These are phyloP conservation scores for Gyrodon lividus DNA, from an alignment of 768 basidiomycete genomes.

Conservation along the genomic window DNA sequence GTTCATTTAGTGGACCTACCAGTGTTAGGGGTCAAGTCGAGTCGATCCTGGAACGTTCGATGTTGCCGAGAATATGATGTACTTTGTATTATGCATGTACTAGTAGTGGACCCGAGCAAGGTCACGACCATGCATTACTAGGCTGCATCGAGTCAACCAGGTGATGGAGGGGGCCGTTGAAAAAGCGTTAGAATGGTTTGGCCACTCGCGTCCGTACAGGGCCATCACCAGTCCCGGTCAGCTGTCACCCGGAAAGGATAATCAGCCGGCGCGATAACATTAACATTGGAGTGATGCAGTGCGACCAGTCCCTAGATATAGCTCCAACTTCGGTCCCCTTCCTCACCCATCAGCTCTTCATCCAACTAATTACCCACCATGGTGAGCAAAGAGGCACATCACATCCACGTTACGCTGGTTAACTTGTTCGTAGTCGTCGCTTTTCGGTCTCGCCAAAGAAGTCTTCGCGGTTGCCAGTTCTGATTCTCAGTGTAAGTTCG, in stretches of 20 bases:
- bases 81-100: no score
- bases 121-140: not conserved
- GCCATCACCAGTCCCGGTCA: not conserved
- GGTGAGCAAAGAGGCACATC: slow-evolving; percentile 15
- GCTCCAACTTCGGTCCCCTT: slow-evolving; percentile 5
- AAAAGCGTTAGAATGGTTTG: slow-evolving; percentile 1
- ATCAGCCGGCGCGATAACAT: not conserved
- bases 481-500: slow-evolving; percentile 7
- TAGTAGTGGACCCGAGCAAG: not conserved
- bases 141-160: no score
- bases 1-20: no score
- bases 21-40: no score
- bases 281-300: slow-evolving; percentile 5
- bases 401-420: not conserved
- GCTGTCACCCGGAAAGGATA: slow-evolving; percentile 22
- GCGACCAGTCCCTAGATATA: slow-evolving; percentile 12
- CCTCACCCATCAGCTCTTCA: slow-evolving; percentile 1
- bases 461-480: slow-evolving; percentile 46
- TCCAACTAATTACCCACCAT: slow-evolving; percentile 14
- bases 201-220: not conserved
- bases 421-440: slow-evolving; percentile 48
- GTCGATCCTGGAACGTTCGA: no score
- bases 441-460: slow-evolving; percentile 72
- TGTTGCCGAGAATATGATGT: no score
- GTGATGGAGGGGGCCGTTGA: no score